A percentile compares a stretch with the other conserved stretches of the same genome.
Evolutionary conservation across 805 yeast species (phyloP).

Genomic region (Lipomyces mesembrius): DNA sequence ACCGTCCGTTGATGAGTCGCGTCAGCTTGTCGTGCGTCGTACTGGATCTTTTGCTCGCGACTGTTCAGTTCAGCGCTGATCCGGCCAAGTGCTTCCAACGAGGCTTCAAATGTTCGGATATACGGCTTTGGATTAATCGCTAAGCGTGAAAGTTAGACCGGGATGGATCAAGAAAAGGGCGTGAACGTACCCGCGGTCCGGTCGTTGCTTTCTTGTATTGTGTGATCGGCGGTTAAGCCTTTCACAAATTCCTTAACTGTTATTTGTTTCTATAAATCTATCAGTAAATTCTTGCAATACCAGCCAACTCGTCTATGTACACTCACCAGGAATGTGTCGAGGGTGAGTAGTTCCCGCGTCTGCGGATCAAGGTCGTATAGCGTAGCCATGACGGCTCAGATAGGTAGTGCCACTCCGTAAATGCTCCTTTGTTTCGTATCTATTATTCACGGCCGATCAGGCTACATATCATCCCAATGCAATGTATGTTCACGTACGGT

Average conservation of each 20-base stretch:
- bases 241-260: conserved; percentile 36
- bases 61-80: conserved; percentile 61
- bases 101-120: conserved; percentile 88
- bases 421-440: neutral
- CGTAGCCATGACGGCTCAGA: conserved; percentile 16
- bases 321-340: conserved; percentile 36
- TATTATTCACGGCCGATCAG: neutral
- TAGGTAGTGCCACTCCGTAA: neutral
- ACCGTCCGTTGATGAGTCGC: conserved; percentile 19
- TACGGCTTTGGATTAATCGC: conserved; percentile 89
- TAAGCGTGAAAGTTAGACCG: conserved; percentile 3
- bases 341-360: conserved; percentile 34
- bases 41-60: conserved; percentile 57
- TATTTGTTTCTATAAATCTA: conserved; percentile 15
- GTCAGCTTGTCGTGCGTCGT: conserved; percentile 58
- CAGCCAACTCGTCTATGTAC: neutral
- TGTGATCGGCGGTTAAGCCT: conserved; percentile 27
- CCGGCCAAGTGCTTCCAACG: conserved; percentile 69
- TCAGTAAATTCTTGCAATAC: neutral
- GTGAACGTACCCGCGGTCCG: conserved; percentile 16
- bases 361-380: conserved; percentile 35
- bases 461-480: neutral
- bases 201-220: conserved; percentile 25
- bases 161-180: neutral
- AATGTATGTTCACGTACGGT: no score